A percentile compares a stretch with the other conserved stretches of the same genome.
Conservation (phyloP, 805 yeast genomes). For the Cyberlindnera maritima region DNA sequence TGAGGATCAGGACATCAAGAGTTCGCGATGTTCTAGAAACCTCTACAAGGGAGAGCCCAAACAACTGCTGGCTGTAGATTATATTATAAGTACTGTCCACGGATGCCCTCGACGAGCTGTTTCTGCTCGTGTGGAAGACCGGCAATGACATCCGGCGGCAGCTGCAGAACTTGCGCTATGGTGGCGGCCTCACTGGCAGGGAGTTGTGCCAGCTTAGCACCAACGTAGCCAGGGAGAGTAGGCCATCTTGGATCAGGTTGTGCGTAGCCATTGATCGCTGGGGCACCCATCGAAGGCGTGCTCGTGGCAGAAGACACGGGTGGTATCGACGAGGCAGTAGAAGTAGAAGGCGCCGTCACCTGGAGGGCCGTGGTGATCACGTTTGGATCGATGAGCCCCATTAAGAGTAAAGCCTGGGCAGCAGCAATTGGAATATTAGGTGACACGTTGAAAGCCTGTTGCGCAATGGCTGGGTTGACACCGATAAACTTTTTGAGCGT, state of each 20-base stretch:
- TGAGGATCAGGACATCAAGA: no score
- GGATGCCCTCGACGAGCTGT: constrained; percentile 11
- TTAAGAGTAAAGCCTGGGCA: constrained; percentile 68
- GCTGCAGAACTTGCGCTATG: constrained; percentile 46
- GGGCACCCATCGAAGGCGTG: neutral
- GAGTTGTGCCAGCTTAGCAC: constrained; percentile 47
- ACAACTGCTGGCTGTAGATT: neutral
- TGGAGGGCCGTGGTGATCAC: constrained; percentile 57
- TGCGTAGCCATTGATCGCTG: constrained; percentile 9
- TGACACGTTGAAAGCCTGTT: constrained; percentile 49
- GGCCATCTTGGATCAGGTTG: constrained; percentile 42
- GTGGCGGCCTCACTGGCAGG: constrained; percentile 57
- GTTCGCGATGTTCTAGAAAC: neutral
- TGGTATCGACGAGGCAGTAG: neutral
- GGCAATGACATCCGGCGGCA: constrained; percentile 33
- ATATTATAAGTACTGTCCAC: constrained; percentile 10
- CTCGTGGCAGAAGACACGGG: neutral
- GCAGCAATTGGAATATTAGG: constrained; percentile 63
- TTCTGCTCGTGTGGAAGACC: constrained; percentile 16
- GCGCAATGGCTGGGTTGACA: constrained; percentile 40
- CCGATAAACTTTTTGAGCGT: constrained; percentile 51
- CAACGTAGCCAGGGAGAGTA: constrained; percentile 45
- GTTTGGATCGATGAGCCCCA: constrained; percentile 72
- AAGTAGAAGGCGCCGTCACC: constrained; percentile 12
- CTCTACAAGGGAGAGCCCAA: neutral